Percentiles rank a stretch among this genome's conserved stretches.
Conservation (phyloP, 257 asterid genomes). For the Penstemon davidsonii region DNA sequence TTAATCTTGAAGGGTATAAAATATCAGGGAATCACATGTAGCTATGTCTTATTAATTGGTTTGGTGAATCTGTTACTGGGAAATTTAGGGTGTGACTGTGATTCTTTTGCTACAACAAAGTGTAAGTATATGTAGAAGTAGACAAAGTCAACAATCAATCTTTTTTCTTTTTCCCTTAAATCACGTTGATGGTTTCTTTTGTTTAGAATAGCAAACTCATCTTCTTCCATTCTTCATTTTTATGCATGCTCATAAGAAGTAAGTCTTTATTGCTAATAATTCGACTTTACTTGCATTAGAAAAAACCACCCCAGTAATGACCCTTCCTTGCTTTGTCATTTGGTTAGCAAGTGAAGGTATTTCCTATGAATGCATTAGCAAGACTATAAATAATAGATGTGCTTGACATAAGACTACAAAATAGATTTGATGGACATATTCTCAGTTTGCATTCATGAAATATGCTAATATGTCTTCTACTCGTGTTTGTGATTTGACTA, state of each 20-base stretch:
- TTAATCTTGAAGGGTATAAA: constrained; percentile 7
- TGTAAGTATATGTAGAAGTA: neutral
- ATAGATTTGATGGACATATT: neutral
- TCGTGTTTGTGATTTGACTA: neutral
- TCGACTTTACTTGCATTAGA: neutral
- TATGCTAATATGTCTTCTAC: neutral
- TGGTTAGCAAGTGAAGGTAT: constrained; percentile 13
- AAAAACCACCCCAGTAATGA: neutral
- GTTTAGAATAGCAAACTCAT: neutral
- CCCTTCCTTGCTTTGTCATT: neutral
- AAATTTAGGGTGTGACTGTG: constrained; percentile 2
- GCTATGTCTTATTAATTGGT: neutral
- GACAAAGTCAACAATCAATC: neutral
- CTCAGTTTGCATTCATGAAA: neutral
- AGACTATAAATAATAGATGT: neutral
- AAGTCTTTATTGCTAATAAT: neutral
- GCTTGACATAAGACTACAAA: neutral
- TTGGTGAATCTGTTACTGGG: constrained; percentile 2
- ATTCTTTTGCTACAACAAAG: constrained; percentile 20
- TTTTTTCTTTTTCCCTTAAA: neutral
- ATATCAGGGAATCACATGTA: no score
- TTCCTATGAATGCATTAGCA: constrained; percentile 7
- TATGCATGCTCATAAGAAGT: neutral
- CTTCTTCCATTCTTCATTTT: constrained; percentile 1
- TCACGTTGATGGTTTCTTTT: constrained; percentile 3